phyloP scores from a whole-genome alignment of 2,329 filamentous ascomycete species.

The Trichoderma afroharzianum region DNA sequence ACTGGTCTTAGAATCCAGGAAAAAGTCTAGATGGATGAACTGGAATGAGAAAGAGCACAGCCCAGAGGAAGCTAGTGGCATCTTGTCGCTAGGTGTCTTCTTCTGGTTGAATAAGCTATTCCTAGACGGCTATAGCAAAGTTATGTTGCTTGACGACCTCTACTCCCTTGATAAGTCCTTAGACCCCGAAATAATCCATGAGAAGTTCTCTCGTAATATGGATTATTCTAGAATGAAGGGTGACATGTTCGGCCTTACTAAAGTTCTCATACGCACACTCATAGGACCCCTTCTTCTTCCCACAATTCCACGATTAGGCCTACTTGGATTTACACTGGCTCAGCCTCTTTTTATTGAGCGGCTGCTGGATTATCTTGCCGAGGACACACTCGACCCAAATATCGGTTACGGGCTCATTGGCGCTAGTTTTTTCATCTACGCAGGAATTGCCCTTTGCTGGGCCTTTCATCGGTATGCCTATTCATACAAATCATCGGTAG shows the following conservation, averaged over 20 bases:
- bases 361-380: neutral
- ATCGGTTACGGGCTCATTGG: neutral
- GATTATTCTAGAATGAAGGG: neutral
- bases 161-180: neutral
- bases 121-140: neutral
- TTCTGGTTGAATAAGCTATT: neutral
- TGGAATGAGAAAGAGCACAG: neutral
- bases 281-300: neutral
- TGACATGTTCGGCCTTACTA: neutral
- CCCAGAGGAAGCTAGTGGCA: neutral
- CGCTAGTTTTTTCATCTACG: neutral
- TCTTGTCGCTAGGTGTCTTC: neutral
- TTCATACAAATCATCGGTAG: neutral
- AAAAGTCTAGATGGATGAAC: neutral
- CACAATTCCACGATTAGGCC: neutral
- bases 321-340: neutral
- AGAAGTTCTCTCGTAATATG: neutral
- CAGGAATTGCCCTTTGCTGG: neutral
- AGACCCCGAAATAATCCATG: neutral
- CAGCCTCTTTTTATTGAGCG: neutral
- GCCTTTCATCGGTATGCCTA: neutral
- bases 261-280: neutral
- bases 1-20: neutral
- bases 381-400: neutral
- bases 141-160: neutral